Conservation (phyloP, 1,139 yeast genomes). For the Arxiozyma heterogenica region DNA sequence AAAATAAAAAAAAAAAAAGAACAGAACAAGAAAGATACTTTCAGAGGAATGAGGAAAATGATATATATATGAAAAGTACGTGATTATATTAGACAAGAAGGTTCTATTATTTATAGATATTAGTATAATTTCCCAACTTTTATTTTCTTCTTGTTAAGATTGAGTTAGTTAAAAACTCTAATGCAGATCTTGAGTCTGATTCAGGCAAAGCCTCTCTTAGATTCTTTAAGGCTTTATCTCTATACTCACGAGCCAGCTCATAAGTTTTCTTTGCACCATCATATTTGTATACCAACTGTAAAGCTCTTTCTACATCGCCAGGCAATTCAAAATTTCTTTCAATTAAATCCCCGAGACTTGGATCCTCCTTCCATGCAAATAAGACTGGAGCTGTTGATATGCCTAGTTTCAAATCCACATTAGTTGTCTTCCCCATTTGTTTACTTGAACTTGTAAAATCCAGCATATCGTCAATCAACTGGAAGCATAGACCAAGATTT, state of each 20-base stretch:
- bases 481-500: constrained; percentile 90
- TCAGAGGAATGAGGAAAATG: background rate
- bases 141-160: constrained; percentile 71
- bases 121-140: too few species aligned
- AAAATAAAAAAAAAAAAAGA: too few species aligned
- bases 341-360: constrained; percentile 75
- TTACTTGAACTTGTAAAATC: constrained; percentile 83
- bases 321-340: constrained; percentile 69
- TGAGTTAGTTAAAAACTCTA: constrained; percentile 75
- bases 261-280: constrained; percentile 73
- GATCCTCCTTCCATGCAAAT: constrained; percentile 86
- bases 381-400: constrained; percentile 95
- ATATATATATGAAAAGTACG: background rate
- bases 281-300: constrained; percentile 59
- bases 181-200: constrained; percentile 81
- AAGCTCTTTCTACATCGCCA: constrained; percentile 78
- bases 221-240: constrained; percentile 64
- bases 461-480: constrained; percentile 89
- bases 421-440: constrained; percentile 87
- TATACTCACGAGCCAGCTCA: constrained; percentile 67
- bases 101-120: background rate
- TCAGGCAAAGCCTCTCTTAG: constrained; percentile 64
- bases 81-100: background rate
- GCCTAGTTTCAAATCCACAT: constrained; percentile 89
- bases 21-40: too few species aligned